Base-by-base conservation (phyloP, 129 eudicot species). In the Arctium lappa region DNA sequence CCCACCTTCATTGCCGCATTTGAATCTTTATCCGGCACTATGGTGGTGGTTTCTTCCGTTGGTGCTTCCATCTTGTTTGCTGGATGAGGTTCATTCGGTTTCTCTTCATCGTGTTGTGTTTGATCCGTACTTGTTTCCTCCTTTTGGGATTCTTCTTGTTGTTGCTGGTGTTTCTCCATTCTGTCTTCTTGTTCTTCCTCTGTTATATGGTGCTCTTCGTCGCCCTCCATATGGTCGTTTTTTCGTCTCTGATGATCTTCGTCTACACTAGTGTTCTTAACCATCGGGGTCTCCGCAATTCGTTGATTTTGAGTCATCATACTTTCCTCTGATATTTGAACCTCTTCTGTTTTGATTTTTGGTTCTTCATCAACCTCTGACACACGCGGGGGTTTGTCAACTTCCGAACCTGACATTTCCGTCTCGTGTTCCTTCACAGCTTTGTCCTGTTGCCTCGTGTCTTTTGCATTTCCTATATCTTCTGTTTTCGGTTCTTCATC, bases 301-400 rank as follows among this genome's bases (percentile, higher is more conserved):
- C 50, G 56, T 76, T 77, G 88, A 36, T 86, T 88, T 40, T 86
- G 92, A 72, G 90, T 90, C 69, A 81, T 62, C 1, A 77, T 10
- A 80, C 92, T 87, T 78, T 90, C 94, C 90, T 90, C 94, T 8
- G 94, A 84, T 18, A 80, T 53, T 44, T 88, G 91, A 56, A 74
- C 76, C 40, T 92, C 90, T 34, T 73, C 81, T 10, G 66, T 81
- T 15, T 74, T 80, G 15, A 79, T 71, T 76, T 83, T 89, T 6
- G 76, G 84, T 60, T 87, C 78, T 44, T 90, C 87, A 6, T 88
- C 88, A 8, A 34, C 85, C 27, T 80, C 73, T 53, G 73, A 53
- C 31, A 72, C 85, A 31, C 46, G 81, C 9, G 78, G 79, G 29
- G 80, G 79, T 65, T 87, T 87, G 40, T 82, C 90, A 33, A 62